These are phyloP conservation scores for Adansonia rubrostipa DNA, from an alignment of 441 rosid species.

Conservation along the genomic window DNA sequence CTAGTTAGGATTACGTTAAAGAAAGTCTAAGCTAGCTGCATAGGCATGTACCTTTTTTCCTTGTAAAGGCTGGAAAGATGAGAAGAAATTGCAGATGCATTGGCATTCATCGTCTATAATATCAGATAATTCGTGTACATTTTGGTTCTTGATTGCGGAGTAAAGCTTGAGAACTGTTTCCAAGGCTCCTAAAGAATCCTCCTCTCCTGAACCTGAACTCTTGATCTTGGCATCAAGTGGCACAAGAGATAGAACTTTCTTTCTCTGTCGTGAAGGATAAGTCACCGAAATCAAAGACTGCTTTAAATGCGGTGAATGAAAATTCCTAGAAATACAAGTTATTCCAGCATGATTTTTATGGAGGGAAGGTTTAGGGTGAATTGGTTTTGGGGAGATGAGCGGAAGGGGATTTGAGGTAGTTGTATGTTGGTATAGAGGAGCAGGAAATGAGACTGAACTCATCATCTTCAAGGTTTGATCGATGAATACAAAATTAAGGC, in stretches of 20 bases:
- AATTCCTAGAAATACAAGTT: background rate
- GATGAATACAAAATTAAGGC: background rate
- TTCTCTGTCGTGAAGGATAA: conserved; percentile 23
- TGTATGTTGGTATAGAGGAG: conserved; percentile 2
- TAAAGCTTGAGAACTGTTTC: conserved; percentile 69
- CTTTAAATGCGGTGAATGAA: background rate
- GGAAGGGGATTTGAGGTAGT: conserved; percentile 14
- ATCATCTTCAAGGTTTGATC: conserved; percentile 37
- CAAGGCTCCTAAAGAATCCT: conserved; percentile 42
- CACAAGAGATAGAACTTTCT: background rate
- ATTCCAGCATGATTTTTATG: background rate
- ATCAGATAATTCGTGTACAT: conserved; percentile 54
- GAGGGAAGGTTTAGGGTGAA: conserved; percentile 12
- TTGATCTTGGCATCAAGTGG: conserved; percentile 23
- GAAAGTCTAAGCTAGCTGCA: background rate
- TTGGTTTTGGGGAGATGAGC: conserved; percentile 19
- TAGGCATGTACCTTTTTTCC: conserved; percentile 62
- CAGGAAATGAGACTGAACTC: conserved; percentile 31
- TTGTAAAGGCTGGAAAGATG: conserved; percentile 52
- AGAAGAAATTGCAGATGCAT: conserved; percentile 63
- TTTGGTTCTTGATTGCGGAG: conserved; percentile 51
- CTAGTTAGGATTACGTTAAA: background rate
- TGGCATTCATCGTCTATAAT: conserved; percentile 73
- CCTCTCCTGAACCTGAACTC: conserved; percentile 33
- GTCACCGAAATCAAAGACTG: conserved; percentile 13